A percentile compares a stretch with the other conserved stretches of the same genome.
Evolutionary conservation across 2,329 filamentous ascomycete species (phyloP).

Genomic region (Triangularia setosa): DNA sequence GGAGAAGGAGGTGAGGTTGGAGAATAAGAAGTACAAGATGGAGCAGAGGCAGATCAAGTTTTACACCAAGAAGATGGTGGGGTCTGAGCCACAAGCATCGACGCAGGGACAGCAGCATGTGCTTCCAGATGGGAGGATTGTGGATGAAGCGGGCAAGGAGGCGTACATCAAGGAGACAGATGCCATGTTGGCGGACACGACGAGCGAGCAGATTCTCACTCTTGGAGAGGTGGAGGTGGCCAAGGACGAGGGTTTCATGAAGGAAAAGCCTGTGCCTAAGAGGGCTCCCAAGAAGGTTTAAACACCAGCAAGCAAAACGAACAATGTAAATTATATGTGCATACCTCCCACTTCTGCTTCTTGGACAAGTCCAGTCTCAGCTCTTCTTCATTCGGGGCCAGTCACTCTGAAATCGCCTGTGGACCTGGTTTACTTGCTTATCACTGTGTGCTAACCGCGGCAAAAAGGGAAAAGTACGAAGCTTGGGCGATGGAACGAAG

Average conservation of each 20-base stretch:
- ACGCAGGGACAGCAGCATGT: conserved; percentile 23
- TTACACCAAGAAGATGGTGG: not conserved
- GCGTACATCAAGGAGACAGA: conserved; percentile 38
- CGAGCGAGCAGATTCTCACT: conserved; percentile 25
- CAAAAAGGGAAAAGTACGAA: too few species aligned
- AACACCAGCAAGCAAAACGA: not conserved
- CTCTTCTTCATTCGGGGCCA: too few species aligned
- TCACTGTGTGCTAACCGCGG: too few species aligned
- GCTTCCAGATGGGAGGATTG: conserved; percentile 19
- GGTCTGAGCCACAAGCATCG: not conserved
- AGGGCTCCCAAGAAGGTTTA: not conserved
- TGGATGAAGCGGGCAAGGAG: conserved; percentile 15
- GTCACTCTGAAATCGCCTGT: too few species aligned
- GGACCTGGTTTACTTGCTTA: too few species aligned
- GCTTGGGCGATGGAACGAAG: too few species aligned
- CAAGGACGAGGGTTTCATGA: conserved; percentile 29
- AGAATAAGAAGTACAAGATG: not conserved
- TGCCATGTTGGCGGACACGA: conserved; percentile 38
- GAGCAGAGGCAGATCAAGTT: not conserved
- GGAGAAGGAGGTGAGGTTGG: conserved; percentile 23
- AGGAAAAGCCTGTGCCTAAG: conserved; percentile 21
- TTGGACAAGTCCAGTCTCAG: too few species aligned
- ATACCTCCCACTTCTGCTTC: not conserved
- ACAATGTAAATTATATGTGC: not conserved
- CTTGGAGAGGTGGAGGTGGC: conserved; percentile 1